phyloP scores from a whole-genome alignment of 164 flowering plant genomes.

The Nelumbo lutea region DNA sequence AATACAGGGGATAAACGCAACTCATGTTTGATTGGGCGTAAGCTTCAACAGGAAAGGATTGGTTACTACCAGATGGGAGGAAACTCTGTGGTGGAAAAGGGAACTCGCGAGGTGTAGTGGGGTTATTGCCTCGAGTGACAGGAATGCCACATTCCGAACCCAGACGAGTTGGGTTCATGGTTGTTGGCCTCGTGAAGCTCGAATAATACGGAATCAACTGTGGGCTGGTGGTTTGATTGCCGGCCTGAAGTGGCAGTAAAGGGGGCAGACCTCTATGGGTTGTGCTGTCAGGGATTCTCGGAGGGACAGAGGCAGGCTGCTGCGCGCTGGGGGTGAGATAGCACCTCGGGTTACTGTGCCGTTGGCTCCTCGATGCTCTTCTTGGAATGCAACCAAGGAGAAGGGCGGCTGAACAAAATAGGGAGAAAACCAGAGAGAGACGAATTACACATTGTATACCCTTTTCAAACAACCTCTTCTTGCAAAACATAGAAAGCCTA shows the following conservation, averaged over 20 bases:
- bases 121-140: slow-evolving; percentile 19
- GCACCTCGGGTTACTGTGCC: slow-evolving; percentile 60
- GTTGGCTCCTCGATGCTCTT: slow-evolving; percentile 86
- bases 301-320: slow-evolving; percentile 32
- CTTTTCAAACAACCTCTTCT: slow-evolving; percentile 2
- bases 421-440: slow-evolving; percentile 4
- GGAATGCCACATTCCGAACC: slow-evolving; percentile 22
- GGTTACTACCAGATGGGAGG: slow-evolving; percentile 16
- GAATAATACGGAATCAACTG: slow-evolving; percentile 8
- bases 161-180: slow-evolving; percentile 11
- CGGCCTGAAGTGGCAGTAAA: slow-evolving; percentile 14
- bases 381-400: slow-evolving; percentile 76
- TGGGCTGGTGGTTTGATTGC: slow-evolving; percentile 10
- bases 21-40: slow-evolving; percentile 26
- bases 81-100: slow-evolving; percentile 26
- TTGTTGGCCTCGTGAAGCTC: slow-evolving; percentile 13
- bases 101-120: slow-evolving; percentile 13
- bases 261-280: slow-evolving; percentile 17
- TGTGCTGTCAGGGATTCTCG: slow-evolving; percentile 19
- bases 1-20: slow-evolving; percentile 62
- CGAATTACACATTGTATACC: background rate
- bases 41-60: slow-evolving; percentile 10
- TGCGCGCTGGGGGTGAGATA: slow-evolving; percentile 52
- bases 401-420: slow-evolving; percentile 66
- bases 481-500: slow-evolving; percentile 3